Base-by-base conservation (phyloP, 2,329 filamentous ascomycete genomes). In the Domatiomyces catenatus region DNA sequence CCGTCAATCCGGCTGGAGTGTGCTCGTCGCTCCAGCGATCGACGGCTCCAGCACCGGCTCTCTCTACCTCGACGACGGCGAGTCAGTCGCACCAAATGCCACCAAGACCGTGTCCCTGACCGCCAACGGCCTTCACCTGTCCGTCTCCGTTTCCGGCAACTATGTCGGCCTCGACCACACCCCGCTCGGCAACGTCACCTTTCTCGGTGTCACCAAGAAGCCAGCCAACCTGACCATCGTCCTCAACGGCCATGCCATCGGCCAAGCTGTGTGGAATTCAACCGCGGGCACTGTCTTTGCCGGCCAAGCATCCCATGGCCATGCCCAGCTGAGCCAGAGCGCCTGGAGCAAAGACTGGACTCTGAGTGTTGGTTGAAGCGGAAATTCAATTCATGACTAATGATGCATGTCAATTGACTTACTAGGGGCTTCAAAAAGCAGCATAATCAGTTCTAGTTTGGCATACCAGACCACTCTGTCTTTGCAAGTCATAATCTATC, bases 41-140 rank as follows among this genome's bases (percentile, higher is more conserved):
- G 60, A 73, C 15, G 78, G 79, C 0, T 63, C 65, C 1, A 83
- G 84, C 0, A 67, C 60, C 1, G 84, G 84, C 0, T 64, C 69
- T 17, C 64, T 89, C 26, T 88, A 89, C 61, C 62, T 88, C 6
- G 85, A 89, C 58, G 85, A 90, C 58, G 84, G 85, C 1, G 81
- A 82, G 66, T 84, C 79, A 50, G 52, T 86, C 6, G 59, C 64
- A 32, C 81, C 76, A 0, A 69, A 74, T 10, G 68, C 71, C 0
- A 80, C 73, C 0, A 70, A 80, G 4, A 71, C 70, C 53, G 73
- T 86, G 20, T 54, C 42, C 6, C 36, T 59, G 47, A 61, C 64
- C 1, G 71, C 69, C 0, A 62, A 64, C 1, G 57, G 62, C 4
- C 70, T 68, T 0, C 66, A 47, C 8, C 61, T 84, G 3, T 69